These are phyloP conservation scores for Fusarium tjaetaba DNA, from an alignment of 2,329 filamentous ascomycete genomes.

Conservation along the genomic window DNA sequence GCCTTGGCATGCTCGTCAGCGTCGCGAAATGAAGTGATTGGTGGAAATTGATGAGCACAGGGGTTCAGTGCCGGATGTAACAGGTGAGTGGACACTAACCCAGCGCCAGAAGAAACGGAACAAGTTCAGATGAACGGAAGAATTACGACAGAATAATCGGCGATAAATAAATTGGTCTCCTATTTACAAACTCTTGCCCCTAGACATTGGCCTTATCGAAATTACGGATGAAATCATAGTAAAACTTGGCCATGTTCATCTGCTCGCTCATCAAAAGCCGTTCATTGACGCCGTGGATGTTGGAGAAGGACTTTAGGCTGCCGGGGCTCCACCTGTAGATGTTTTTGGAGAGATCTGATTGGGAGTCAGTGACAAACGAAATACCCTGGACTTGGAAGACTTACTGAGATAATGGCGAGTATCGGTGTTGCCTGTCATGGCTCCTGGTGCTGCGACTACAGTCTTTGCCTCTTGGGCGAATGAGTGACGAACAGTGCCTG, in stretches of 20 bases:
- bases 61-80: slow-evolving; percentile 31
- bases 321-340: slow-evolving; percentile 7
- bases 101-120: slow-evolving; percentile 1
- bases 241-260: slow-evolving; percentile 8
- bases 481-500: slow-evolving; percentile 10
- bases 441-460: slow-evolving; percentile 2
- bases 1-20: background rate
- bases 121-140: slow-evolving; percentile 15
- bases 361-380: background rate
- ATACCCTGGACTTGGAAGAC: background rate
- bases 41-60: slow-evolving; percentile 36
- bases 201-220: background rate
- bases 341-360: slow-evolving; percentile 1
- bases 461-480: background rate
- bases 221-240: slow-evolving; percentile 19
- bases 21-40: slow-evolving; percentile 7
- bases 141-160: background rate
- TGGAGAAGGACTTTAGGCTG: slow-evolving; percentile 4
- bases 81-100: slow-evolving; percentile 36
- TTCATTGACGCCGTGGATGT: slow-evolving; percentile 11
- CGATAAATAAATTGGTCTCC: background rate
- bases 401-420: slow-evolving; percentile 16
- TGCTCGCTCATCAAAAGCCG: slow-evolving; percentile 19
- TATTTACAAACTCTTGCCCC: background rate
- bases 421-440: slow-evolving; percentile 29